Evolutionary conservation across 2,329 filamentous ascomycete genomes (phyloP).

Genomic region (Exophiala mesophila): DNA sequence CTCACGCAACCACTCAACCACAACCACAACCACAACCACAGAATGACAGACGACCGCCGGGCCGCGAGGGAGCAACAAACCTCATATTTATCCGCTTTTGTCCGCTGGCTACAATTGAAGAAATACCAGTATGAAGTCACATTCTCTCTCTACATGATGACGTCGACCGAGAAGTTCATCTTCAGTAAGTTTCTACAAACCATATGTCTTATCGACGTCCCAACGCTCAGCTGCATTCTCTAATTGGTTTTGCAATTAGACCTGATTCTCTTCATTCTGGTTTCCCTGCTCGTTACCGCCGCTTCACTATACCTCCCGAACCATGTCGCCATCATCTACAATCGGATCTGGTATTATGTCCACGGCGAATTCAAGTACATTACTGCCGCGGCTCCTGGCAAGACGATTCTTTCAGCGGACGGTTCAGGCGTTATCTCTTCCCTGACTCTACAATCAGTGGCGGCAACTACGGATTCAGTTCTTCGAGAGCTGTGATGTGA

Average conservation of each 20-base stretch:
- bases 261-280: conserved; percentile 84
- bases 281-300: conserved; percentile 80
- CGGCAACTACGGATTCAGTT: not conserved
- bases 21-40: no score
- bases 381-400: conserved; percentile 21
- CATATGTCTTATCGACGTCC: no score
- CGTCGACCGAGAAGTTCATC: conserved; percentile 89
- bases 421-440: conserved; percentile 7
- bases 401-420: conserved; percentile 9
- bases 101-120: conserved; percentile 88
- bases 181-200: conserved; percentile 65
- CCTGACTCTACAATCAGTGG: conserved; percentile 1
- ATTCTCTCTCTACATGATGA: conserved; percentile 95
- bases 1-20: not conserved
- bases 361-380: conserved; percentile 61
- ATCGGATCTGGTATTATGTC: conserved; percentile 91
- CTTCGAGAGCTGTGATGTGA: conserved; percentile 19
- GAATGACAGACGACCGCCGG: conserved; percentile 20
- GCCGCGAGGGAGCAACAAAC: conserved; percentile 12
- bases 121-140: conserved; percentile 98
- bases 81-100: conserved; percentile 47
- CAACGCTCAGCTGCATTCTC: no score
- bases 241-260: conserved; percentile 56
- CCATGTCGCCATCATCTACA: conserved; percentile 75
- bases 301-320: conserved; percentile 89